Evolutionary conservation across 1,284 basidiomycete species (phyloP).

Genomic region (Rhizoctonia solani): DNA sequence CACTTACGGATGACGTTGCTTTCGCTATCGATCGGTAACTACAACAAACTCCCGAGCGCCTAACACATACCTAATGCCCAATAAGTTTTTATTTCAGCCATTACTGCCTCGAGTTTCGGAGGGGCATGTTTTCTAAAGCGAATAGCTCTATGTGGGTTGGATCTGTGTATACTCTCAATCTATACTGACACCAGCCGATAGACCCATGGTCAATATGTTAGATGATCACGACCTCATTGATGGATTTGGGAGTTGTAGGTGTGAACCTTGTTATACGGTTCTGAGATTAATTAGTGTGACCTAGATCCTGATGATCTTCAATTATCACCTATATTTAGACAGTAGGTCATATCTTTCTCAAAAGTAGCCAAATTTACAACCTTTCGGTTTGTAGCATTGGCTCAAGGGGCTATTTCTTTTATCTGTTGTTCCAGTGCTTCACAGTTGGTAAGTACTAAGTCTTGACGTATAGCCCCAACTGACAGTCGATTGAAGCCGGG

Average conservation of each 20-base stretch:
- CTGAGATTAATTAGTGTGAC: slow-evolving; percentile 31
- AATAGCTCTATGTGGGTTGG: slow-evolving; percentile 85
- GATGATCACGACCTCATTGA: slow-evolving; percentile 78
- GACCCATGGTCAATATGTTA: slow-evolving; percentile 66
- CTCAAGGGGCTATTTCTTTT: slow-evolving; percentile 85
- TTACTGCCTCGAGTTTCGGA: slow-evolving; percentile 84
- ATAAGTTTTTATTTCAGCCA: slow-evolving; percentile 78
- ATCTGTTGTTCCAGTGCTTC: slow-evolving; percentile 90
- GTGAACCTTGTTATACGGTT: background rate
- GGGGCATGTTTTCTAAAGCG: slow-evolving; percentile 89
- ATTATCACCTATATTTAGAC: slow-evolving; percentile 72
- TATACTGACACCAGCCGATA: slow-evolving; percentile 39
- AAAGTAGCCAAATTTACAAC: background rate
- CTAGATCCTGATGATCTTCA: slow-evolving; percentile 83
- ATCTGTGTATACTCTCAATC: background rate
- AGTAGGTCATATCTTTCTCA: slow-evolving; percentile 51
- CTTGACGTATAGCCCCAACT: background rate
- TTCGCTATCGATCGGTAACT: slow-evolving; percentile 78
- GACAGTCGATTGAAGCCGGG: slow-evolving; percentile 47
- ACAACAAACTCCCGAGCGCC: background rate
- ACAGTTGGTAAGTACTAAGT: slow-evolving; percentile 68
- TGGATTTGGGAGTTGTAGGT: slow-evolving; percentile 86
- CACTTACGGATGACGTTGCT: slow-evolving; percentile 73
- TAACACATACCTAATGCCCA: background rate
- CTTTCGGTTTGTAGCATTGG: slow-evolving; percentile 50